Evolutionary conservation across 148 eudicot genomes (phyloP), one percentile per base, ranked within the genome.

Genomic region (Drosera capensis): DNA sequence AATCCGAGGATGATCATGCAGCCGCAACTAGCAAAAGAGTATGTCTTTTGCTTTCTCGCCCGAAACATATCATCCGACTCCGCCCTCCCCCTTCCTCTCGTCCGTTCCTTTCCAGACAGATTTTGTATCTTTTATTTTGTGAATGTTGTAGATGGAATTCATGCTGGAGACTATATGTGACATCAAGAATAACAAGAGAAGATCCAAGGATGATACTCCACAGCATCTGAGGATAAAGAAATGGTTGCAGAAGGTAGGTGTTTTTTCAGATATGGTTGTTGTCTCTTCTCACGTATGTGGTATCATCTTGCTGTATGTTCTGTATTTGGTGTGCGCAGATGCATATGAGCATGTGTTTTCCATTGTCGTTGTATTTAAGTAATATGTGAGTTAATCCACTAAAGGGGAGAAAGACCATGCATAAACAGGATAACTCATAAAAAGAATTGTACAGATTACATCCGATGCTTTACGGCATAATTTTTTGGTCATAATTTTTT

Each of bases 141-240:
- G 14, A 42, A 57, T 55, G 49, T 29, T 46, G 46, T 78, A 90
- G 99, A 80, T 90, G 87, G 95, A 84, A 54, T 90, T 81, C 62
- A 84, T 90, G 99, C 79, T 90, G 49, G 93, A 90, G 65, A 84
- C 93, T 29, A 84, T 85, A 65, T 69, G 59, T 46, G 99, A 90
- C 50, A 90, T 90, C 54, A 90, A 90, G 81, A 90, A 90, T 71
- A 90, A 90, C 62, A 90, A 78, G 57, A 73, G 54, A 64, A 74
- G 65, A 74, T 59, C 71, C 14, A 80, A 78, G 50, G 99, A 75
- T 46, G 94, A 84, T 34, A 49, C 71, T 31, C 57, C 71, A 36
- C 95, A 70, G 70, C 88, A 75, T 60, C 71, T 88, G 14, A 68
- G 80, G 23, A 66, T 81, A 51, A 90, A 90, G 64, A 84, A 90